Evolutionary conservation across 1,139 yeast genomes (phyloP), one percentile per base, ranked within the genome.

Genomic region (Candida pseudoviswanathii): DNA sequence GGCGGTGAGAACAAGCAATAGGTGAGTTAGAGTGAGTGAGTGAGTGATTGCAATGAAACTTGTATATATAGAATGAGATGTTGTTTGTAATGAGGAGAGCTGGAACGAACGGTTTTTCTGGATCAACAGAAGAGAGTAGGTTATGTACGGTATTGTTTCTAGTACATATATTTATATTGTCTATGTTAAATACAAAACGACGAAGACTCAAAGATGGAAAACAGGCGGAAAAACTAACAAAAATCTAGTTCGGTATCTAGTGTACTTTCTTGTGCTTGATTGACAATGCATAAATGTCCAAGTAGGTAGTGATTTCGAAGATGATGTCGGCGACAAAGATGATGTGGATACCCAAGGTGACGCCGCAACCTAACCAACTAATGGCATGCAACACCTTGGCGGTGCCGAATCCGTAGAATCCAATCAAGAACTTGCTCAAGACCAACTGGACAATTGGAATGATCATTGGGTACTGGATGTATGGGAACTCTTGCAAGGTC

Each of bases 251-350:
- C 21, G 10, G 21, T 32, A 27, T 41, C 33, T 45, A 48, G 37
- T 44, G 43, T 11, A 71, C 80, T 63, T 81, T 84, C 62, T 87
- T 89, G 66, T 91, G 92, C 66, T 91, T 91, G 62, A 92, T 91
- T 40, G 86, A 75, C 57, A 92, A 75, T 10, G 96, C 94, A 68
- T 87, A 89, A 56, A 92, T 91, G 65, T 90, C 97, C 59, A 92
- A 76, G 65, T 81, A 90, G 2, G 79, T 73, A 29, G 97, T 91
- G 62, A 92, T 89, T 59, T 90, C 97, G 61, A 76, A 75, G 59
- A 92, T 86, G 59, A 92, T 84, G 58, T 92, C 98, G 37, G 83
- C 77, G 44, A 92, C 84, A 64, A 92, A 92, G 70, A 86, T 78
- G 10, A 83, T 82, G 65, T 92, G 95, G 51, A 89, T 77, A 3